Evolutionary conservation across 2,329 filamentous ascomycete species (phyloP).

Genomic region (Plenodomus tracheiphilus): DNA sequence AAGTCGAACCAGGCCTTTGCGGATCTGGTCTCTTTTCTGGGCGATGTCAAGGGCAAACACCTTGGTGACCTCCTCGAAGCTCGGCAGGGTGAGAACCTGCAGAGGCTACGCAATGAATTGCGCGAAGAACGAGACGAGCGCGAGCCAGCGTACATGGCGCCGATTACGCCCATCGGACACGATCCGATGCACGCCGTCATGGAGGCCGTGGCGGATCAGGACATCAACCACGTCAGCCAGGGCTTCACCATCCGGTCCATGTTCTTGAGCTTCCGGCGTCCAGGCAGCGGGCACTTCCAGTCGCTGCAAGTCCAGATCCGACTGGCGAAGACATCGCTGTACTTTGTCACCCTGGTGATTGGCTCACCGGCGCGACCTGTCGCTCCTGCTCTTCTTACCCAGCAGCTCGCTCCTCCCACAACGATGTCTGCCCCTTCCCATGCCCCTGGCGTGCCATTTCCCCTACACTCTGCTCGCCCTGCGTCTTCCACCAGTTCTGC

Average conservation of each 20-base stretch:
- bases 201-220: conserved; percentile 45
- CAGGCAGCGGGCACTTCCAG: conserved; percentile 36
- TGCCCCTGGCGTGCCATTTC: conserved; percentile 30
- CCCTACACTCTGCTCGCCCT: conserved; percentile 30
- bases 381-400: conserved; percentile 38
- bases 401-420: conserved; percentile 39
- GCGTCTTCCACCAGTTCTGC: conserved; percentile 39
- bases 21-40: conserved; percentile 46
- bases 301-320: conserved; percentile 40
- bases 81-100: conserved; percentile 48
- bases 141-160: conserved; percentile 55
- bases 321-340: conserved; percentile 50
- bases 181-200: conserved; percentile 49
- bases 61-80: conserved; percentile 50
- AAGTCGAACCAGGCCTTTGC: conserved; percentile 52
- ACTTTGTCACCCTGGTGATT: conserved; percentile 51
- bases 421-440: conserved; percentile 33
- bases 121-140: conserved; percentile 52
- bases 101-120: conserved; percentile 49
- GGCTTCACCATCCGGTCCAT: conserved; percentile 49
- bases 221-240: conserved; percentile 50
- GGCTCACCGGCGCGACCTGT: conserved; percentile 27
- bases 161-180: conserved; percentile 50
- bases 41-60: conserved; percentile 44
- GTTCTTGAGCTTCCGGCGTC: conserved; percentile 45